phyloP scores from a whole-genome alignment of 2,329 filamentous ascomycete species.

The Ciborinia camelliae region DNA sequence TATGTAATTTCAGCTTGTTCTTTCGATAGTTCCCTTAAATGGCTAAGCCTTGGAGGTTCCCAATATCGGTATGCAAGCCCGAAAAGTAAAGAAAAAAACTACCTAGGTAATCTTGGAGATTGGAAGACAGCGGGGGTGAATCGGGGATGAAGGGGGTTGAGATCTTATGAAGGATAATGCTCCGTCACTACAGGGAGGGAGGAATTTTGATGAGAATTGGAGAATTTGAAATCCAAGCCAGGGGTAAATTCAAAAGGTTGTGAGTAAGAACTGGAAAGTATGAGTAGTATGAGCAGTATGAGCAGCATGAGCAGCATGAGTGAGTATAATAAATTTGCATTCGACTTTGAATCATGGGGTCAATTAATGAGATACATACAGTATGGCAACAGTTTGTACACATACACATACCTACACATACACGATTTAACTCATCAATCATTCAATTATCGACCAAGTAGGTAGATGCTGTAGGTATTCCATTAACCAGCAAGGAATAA shows the following conservation, averaged over 20 bases:
- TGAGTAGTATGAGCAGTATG: too few species aligned
- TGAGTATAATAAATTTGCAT: too few species aligned
- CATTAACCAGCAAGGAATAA: neutral
- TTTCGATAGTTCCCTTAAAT: neutral
- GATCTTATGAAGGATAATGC: neutral
- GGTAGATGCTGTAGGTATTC: too few species aligned
- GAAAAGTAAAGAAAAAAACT: neutral
- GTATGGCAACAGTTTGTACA: neutral
- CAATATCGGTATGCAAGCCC: neutral
- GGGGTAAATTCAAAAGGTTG: too few species aligned
- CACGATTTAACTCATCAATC: neutral
- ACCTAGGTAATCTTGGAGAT: too few species aligned
- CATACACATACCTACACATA: neutral
- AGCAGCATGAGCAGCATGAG: too few species aligned
- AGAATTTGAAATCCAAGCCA: constrained; percentile 2
- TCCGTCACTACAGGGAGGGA: neutral
- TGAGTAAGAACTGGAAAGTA: neutral
- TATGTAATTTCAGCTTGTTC: neutral
- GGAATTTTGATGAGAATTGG: neutral
- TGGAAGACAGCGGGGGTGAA: neutral
- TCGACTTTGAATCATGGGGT: neutral
- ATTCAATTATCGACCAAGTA: neutral
- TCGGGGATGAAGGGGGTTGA: neutral
- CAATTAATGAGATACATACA: too few species aligned
- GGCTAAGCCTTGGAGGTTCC: too few species aligned